Evolutionary conservation across 495 filamentous ascomycete species (phyloP), one percentile per base, ranked within the genome.

Genomic region (Sporormia fimetaria): DNA sequence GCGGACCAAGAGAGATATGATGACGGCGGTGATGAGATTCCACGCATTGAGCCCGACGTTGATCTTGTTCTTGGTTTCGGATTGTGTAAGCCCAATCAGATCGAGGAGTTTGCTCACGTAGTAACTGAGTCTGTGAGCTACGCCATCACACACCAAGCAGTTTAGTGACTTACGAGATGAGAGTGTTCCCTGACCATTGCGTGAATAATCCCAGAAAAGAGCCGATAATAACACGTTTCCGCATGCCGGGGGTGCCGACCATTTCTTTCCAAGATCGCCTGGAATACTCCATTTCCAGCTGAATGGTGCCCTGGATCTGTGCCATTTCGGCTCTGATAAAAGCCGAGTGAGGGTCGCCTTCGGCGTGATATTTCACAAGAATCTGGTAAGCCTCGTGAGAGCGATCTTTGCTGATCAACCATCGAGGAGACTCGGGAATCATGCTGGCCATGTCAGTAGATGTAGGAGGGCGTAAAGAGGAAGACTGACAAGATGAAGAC

Each of bases 131-230:
- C 33, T 31, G 31, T 28, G 21, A 30, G 21, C 17, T 23, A 27
- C 10, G n/a, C 9, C 3, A 21, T 33, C 10, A 20, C 4, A 17
- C 14, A 4, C 16, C 17, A 16, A 11, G 12, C 6, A 6, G 11
- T n/a, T 39, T 23, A 17, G n/a, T n/a, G 12, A 52, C 54, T 42
- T 52, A 69, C 49, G 73, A 74, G 33, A 78, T 75, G 29, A 78
- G 59, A 8, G 70, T 74, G 52, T 80, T 80, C 16, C 76, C 75
- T 25, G 71, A 75, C 64, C 74, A 77, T 51, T 81, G 75, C 0
- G 73, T 73, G 57, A 80, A 78, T 5, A 79, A 51, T 4, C 74
- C 73, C 10, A 79, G 60, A 39, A 73, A 67, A 6, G 68, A 64
- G 3, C 67, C 66, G 48, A 80, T 70, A 20, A 78, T 44, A 5